Percentiles rank a stretch among this genome's conserved stretches.
Evolutionary conservation across 768 basidiomycete species (phyloP).

Genomic region (Xerocomellus dryophilus): DNA sequence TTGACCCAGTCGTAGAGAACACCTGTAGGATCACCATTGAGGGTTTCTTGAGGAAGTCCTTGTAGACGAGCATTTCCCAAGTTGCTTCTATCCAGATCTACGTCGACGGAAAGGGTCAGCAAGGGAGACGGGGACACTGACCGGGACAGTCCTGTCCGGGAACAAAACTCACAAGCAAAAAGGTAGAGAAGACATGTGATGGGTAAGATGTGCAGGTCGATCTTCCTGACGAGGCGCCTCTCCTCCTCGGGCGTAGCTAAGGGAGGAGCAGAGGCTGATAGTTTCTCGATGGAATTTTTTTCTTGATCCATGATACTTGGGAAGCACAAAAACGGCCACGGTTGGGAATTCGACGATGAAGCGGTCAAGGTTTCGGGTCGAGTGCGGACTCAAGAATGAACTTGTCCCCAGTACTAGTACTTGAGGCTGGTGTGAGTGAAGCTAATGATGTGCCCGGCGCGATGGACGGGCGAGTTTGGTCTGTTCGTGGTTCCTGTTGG

Average conservation of each 20-base stretch:
- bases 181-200: constrained; percentile 72
- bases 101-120: neutral
- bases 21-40: constrained; percentile 66
- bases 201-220: constrained; percentile 37
- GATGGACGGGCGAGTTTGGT: no score
- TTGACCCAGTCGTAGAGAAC: constrained; percentile 69
- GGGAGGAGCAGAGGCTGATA: neutral
- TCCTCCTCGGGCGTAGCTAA: constrained; percentile 35
- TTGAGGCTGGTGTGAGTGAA: no score
- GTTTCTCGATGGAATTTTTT: constrained; percentile 4
- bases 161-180: constrained; percentile 56
- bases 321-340: neutral
- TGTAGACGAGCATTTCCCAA: constrained; percentile 77
- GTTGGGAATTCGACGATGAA: neutral
- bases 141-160: neutral
- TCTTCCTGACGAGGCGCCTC: constrained; percentile 35
- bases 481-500: no score
- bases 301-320: constrained; percentile 19
- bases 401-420: neutral
- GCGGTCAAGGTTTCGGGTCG: neutral
- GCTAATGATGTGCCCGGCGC: no score
- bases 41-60: constrained; percentile 62
- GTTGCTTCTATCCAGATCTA: constrained; percentile 69
- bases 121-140: neutral
- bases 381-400: neutral